A percentile compares a stretch with the other conserved stretches of the same genome.
phyloP scores from a whole-genome alignment of 1,284 basidiomycete genomes.

The Puccinia polysora region DNA sequence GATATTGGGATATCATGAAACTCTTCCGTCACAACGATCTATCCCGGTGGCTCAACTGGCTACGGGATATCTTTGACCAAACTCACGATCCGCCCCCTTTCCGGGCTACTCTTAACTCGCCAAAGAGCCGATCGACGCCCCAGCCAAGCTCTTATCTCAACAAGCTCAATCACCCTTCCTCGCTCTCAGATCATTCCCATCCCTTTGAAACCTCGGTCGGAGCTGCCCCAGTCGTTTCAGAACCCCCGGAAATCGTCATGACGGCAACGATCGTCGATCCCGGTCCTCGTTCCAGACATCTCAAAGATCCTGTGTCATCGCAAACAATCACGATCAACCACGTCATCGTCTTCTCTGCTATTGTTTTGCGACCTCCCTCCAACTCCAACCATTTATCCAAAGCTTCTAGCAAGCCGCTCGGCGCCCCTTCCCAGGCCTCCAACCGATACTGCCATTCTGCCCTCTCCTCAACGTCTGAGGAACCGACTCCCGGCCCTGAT shows the following conservation, averaged over 20 bases:
- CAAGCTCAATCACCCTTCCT: slow-evolving; percentile 4
- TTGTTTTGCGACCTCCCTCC: slow-evolving; percentile 18
- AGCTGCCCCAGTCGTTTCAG: background rate
- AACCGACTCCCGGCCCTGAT: background rate
- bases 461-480: background rate
- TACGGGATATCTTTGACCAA: slow-evolving; percentile 13
- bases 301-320: background rate
- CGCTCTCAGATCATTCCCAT: background rate
- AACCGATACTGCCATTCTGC: background rate
- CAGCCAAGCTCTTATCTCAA: background rate
- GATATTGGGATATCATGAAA: slow-evolving; percentile 36
- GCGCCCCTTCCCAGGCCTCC: background rate
- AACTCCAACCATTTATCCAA: background rate
- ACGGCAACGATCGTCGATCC: slow-evolving; percentile 9
- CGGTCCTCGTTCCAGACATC: background rate
- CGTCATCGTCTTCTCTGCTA: slow-evolving; percentile 28
- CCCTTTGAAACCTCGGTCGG: background rate
- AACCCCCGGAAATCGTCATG: slow-evolving; percentile 33
- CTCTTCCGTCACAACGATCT: slow-evolving; percentile 21
- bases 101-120: slow-evolving; percentile 5
- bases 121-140: background rate
- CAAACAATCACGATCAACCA: background rate
- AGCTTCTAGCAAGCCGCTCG: background rate
- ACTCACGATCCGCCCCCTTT: background rate
- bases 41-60: slow-evolving; percentile 32